Evolutionary conservation across 1,139 yeast genomes (phyloP), one percentile per base, ranked within the genome.

Genomic region (Debaryomyces sp.): DNA sequence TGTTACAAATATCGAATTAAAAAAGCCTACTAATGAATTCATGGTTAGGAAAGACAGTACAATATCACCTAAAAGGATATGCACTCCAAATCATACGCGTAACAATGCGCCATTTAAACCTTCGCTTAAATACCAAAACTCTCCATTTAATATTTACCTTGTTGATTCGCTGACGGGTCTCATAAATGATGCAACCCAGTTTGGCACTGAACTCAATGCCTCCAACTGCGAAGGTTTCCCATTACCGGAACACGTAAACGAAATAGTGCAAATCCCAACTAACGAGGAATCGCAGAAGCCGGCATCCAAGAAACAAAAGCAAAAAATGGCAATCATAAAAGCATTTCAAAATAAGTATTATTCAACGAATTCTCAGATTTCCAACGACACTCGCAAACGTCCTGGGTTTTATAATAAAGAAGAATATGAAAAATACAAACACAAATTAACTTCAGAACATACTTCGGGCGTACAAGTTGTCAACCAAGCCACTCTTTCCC

Each of bases 141-240:
- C 53, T 17, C 50, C 52, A 29, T 55, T 55, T 45, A 75, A 56
- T 55, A 84, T 84, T 47, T 76, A 79, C 56, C 66, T 85, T 38
- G 90, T 87, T 34, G 87, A 85, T 54, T 80, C 91, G 2, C 81
- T 85, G 61, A 83, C 85, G 23, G 91, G 91, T 0, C 74, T 75
- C 47, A 59, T 84, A 18, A 80, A 78, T 54, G 92, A 87, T 60
- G 92, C 92, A 6, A 86, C 92, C 4, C 81, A 80, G 54, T 86
- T 81, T 64, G 94, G 90, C 2, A 87, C 92, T 1, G 92, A 86
- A 61, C 74, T 87, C 43, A 87, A 87, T 61, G 79, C 89, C 0
- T 74, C 81, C 34, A 81, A 81, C 53, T 76, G 85, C 51, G 82
- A 78, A 52, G 88, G 87, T 8, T 78, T 86, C 48, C 88, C 88